These are phyloP conservation scores for Xylaria acuta DNA, from an alignment of 495 filamentous ascomycete genomes.

Conservation along the genomic window DNA sequence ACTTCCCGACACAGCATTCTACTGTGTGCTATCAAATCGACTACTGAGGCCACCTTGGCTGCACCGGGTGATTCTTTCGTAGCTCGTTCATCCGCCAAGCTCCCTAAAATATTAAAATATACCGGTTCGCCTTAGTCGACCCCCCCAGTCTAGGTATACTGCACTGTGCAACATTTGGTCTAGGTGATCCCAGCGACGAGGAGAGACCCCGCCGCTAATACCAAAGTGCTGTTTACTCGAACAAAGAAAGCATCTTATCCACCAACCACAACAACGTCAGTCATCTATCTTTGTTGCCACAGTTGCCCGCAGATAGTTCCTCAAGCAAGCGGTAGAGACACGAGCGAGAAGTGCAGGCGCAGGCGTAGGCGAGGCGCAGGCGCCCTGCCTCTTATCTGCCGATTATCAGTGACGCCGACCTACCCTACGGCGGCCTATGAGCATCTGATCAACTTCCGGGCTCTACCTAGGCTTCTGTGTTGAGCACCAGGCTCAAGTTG, in stretches of 20 bases:
- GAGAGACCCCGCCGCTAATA: conserved; percentile 14
- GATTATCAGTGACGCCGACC: conserved; percentile 28
- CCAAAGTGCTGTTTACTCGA: conserved; percentile 9
- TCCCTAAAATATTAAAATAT: neutral
- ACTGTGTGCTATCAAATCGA: neutral
- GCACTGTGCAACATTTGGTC: neutral
- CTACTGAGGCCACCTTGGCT: neutral
- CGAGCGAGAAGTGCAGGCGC: conserved; percentile 14
- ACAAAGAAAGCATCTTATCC: neutral
- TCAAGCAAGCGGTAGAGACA: conserved; percentile 3
- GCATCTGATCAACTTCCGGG: neutral
- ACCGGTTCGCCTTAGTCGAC: conserved; percentile 10
- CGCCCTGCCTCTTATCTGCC: conserved; percentile 28
- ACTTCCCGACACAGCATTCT: conserved; percentile 6
- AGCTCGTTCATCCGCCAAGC: neutral
- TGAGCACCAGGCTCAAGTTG: conserved; percentile 17
- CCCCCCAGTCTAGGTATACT: conserved; percentile 6
- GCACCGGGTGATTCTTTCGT: conserved; percentile 9
- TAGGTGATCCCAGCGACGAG: conserved; percentile 8
- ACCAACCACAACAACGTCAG: neutral
- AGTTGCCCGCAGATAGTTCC: neutral
- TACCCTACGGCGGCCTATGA: neutral
- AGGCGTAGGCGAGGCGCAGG: conserved; percentile 24
- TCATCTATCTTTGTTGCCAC: neutral
- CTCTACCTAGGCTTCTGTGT: neutral